These are phyloP conservation scores for Globisporangium barbulae DNA, from an alignment of 352 stramenopile genomes.

Conservation along the genomic window DNA sequence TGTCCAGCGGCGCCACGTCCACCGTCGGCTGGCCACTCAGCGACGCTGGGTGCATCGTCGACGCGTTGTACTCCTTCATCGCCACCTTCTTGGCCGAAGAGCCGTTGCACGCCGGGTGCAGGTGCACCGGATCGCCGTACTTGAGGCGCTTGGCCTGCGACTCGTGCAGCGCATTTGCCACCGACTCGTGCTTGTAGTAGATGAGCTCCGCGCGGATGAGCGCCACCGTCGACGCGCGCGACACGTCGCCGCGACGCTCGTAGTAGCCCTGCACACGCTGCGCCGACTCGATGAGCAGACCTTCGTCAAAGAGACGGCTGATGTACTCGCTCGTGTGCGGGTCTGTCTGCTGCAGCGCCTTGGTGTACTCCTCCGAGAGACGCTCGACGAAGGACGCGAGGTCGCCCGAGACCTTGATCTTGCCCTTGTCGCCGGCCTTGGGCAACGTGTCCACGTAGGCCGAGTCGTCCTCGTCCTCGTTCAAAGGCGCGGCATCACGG, in stretches of 20 bases:
- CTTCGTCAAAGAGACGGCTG: slow-evolving; percentile 91
- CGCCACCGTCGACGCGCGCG: slow-evolving; percentile 85
- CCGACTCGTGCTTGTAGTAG: slow-evolving; percentile 97
- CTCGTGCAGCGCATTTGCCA: slow-evolving; percentile 77
- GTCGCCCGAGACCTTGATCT: slow-evolving; percentile 89
- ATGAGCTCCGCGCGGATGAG: slow-evolving; percentile 94
- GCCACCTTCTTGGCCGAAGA: slow-evolving; percentile 32
- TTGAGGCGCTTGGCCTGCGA: slow-evolving; percentile 77
- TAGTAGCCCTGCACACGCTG: slow-evolving; percentile 91
- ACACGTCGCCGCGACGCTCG: slow-evolving; percentile 64
- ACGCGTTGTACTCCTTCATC: slow-evolving; percentile 52
- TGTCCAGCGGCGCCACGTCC: slow-evolving; percentile 47
- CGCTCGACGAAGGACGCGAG: slow-evolving; percentile 88
- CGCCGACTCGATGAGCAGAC: slow-evolving; percentile 85
- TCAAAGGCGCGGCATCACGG: slow-evolving; percentile 60
- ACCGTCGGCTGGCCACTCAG: slow-evolving; percentile 71
- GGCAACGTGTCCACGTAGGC: slow-evolving; percentile 78
- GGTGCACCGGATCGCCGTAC: slow-evolving; percentile 79
- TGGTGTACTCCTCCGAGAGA: slow-evolving; percentile 98
- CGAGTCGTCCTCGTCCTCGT: slow-evolving; percentile 85
- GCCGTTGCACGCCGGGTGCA: slow-evolving; percentile 88
- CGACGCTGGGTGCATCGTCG: slow-evolving; percentile 71
- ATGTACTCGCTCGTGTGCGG: slow-evolving; percentile 96
- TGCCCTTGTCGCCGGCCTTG: slow-evolving; percentile 63
- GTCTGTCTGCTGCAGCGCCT: slow-evolving; percentile 96